Evolutionary conservation across 2,329 filamentous ascomycete genomes (phyloP), one percentile per base, ranked within the genome.

Genomic region (Penicillium sp.): DNA sequence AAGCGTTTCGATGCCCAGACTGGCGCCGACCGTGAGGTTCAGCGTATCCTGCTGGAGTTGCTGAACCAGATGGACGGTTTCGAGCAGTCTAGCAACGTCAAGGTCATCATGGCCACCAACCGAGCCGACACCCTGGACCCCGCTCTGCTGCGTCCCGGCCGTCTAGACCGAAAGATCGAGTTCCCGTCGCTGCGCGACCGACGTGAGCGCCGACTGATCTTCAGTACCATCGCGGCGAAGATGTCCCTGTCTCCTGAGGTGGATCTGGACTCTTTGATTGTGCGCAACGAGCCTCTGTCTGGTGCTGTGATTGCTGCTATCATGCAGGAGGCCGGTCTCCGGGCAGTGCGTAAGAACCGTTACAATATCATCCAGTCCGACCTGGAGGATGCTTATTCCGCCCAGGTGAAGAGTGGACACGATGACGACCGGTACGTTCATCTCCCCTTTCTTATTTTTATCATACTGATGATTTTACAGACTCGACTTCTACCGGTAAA

Each of bases 31-130:
- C 87, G 95, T 79, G 95, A 99, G 79, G 95, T 99, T 16, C 95
- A 99, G 81, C 93, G 95, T 84, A 99, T 99, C 71, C 82, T 99
- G 58, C 88, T 99, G 59, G 95, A 99, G 77, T 82, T 99, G 65
- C 88, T 99, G 63, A 99, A 99, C 81, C 95, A 99, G 79, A 99
- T 99, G 95, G 95, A 99, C 75, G 95, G 95, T 64, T 99, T 99
- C 81, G 95, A 99, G 76, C 95, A 99, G 78, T 96, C 92, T 0
- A 90, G 91, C 75, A 99, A 99, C 77, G 95, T 99, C 78, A 99
- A 99, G 82, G 95, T 99, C 74, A 99, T 99, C 80, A 99, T 99
- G 95, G 95, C 95, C 65, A 99, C 95, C 66, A 99, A 99, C 82
- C 90, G 95, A 74, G 93, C 95, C 65, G 95, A 98, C 76, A 99